Base-by-base conservation (phyloP, 2,329 filamentous ascomycete genomes). In the Aotearoamyces nothofagi region DNA sequence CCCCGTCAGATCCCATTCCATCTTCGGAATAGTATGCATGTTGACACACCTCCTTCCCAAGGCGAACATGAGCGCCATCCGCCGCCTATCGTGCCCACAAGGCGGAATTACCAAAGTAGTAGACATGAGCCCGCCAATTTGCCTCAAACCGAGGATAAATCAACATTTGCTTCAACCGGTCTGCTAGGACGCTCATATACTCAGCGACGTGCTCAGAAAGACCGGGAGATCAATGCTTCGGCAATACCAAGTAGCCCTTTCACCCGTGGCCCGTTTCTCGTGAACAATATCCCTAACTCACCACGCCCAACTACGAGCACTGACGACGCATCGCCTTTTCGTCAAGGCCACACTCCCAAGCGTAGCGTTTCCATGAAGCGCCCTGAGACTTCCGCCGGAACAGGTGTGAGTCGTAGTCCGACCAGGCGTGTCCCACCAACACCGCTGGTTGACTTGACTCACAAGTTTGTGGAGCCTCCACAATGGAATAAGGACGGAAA, bases 391-490 rank as follows among this genome's bases (percentile, higher is more conserved):
- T 3, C 32, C 17, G 11, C 20, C 14, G 26, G 24, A 5, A 17
- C 24, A 14, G 30, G 29, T 11, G 27, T 35, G 3, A 22, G 31
- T 16, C 37, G 34, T n/a, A 33, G 12, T 11, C 16, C 30, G 3
- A 33, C 24, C 8, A 32, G 31, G 17, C 25, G 28, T 3, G 26
- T 31, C 14, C 33, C 34, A 13, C 42, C 39, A 1, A 71, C 70
- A 36, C 77, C 78, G 2, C 59, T 84, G 5, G 53, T 84, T 16
- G 78, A 80, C 42, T 60, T 83, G 22, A 73, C 71, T 0, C 70
- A 72, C 0, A 58, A 61, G 27, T 78, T 75, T 43, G 60, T 64
- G 27, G 73, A 78, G 36, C 63, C 73, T 5, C 74, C 74, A 11
- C 61, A 75, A 47, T 62, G 63, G 43, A 51, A 57, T 30, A 58